These are phyloP conservation scores for Erysimum pusillum DNA, from an alignment of 441 rosid species.

Conservation along the genomic window DNA sequence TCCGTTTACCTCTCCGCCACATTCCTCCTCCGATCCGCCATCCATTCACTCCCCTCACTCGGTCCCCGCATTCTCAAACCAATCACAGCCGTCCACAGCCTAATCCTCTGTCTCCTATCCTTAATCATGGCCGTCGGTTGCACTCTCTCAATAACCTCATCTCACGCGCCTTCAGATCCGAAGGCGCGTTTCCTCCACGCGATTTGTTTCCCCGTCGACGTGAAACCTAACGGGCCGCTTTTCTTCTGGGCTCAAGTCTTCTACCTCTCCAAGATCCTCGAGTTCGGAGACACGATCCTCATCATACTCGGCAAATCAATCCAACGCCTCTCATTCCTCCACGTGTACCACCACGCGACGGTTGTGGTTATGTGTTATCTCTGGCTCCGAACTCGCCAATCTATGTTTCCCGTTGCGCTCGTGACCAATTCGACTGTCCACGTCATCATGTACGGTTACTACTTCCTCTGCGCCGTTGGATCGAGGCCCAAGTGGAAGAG, in stretches of 20 bases:
- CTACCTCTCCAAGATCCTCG: constrained; percentile 73
- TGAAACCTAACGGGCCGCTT: constrained; percentile 56
- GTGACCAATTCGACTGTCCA: constrained; percentile 69
- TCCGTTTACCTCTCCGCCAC: constrained; percentile 66
- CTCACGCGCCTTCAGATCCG: constrained; percentile 17
- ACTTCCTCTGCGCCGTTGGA: constrained; percentile 60
- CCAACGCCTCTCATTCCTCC: constrained; percentile 69
- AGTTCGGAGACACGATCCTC: constrained; percentile 66
- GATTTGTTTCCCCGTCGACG: constrained; percentile 59
- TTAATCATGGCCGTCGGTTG: constrained; percentile 68
- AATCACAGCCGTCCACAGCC: constrained; percentile 67
- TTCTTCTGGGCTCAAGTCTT: constrained; percentile 78
- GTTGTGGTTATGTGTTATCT: constrained; percentile 70
- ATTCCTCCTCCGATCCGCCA: constrained; percentile 45
- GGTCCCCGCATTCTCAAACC: constrained; percentile 56
- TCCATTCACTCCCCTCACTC: constrained; percentile 45
- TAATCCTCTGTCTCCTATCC: constrained; percentile 58
- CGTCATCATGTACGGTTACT: constrained; percentile 73
- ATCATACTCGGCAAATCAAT: constrained; percentile 56
- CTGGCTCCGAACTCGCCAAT: constrained; percentile 58
- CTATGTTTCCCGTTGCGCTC: constrained; percentile 62
- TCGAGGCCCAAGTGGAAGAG: constrained; percentile 71
- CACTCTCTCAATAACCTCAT: constrained; percentile 55
- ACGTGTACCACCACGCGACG: constrained; percentile 77
- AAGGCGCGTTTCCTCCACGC: constrained; percentile 39